Conservation (phyloP, 345 rosid species). For the Acer campestre region DNA sequence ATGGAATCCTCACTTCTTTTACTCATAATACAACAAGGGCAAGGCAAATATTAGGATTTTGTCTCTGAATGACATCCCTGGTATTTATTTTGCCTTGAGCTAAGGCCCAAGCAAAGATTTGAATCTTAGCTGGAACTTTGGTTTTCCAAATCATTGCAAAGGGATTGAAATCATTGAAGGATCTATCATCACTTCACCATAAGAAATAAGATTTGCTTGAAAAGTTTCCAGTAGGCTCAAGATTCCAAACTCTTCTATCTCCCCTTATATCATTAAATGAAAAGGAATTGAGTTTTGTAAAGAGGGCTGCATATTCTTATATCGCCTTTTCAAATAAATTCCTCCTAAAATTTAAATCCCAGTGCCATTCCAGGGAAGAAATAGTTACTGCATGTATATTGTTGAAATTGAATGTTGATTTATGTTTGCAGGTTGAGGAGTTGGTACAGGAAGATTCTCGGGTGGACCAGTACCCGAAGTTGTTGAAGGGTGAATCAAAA, state of each 20-base stretch:
- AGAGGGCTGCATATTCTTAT: no score
- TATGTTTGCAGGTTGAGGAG: constrained; percentile 72
- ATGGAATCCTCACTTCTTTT: background rate
- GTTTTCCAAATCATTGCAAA: no score
- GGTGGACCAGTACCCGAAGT: constrained; percentile 74
- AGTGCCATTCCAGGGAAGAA: no score
- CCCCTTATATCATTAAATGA: no score
- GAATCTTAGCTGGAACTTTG: no score
- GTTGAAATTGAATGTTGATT: background rate
- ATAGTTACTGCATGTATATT: background rate
- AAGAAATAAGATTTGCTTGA: background rate
- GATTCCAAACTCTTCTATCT: no score
- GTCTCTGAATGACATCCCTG: background rate
- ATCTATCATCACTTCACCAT: background rate
- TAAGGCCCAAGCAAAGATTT: background rate
- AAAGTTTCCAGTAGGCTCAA: no score
- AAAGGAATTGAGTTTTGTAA: no score
- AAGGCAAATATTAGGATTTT: background rate
- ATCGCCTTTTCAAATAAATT: no score
- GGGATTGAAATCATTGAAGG: background rate
- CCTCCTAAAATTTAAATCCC: no score
- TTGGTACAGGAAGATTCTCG: constrained; percentile 88
- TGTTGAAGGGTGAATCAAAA: constrained; percentile 86
- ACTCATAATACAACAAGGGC: background rate
- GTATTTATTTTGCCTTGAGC: background rate